Evolutionary conservation across 805 yeast species (phyloP).

Genomic region (Kodamaea neixiangensis): DNA sequence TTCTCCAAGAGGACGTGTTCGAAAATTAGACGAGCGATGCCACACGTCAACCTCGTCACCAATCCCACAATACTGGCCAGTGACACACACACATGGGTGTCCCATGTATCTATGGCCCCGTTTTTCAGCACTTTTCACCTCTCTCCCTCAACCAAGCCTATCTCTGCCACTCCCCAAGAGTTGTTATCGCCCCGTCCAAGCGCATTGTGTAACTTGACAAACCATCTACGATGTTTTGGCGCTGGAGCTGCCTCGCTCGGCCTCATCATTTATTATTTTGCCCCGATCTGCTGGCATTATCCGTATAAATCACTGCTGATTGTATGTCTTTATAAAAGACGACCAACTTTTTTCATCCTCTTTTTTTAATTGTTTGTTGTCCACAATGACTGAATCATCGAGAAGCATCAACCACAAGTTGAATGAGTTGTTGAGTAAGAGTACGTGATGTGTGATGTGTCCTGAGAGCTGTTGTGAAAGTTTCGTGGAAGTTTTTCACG

Average conservation of each 20-base stretch:
- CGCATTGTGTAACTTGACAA: constrained; percentile 3
- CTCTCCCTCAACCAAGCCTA: background rate
- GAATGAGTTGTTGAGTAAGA: constrained; percentile 43
- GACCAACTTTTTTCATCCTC: background rate
- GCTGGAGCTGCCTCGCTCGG: constrained; percentile 3
- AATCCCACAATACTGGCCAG: background rate
- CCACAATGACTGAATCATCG: constrained; percentile 40
- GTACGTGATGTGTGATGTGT: constrained; percentile 20
- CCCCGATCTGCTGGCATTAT: constrained; percentile 6
- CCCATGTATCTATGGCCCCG: background rate
- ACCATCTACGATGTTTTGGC: constrained; percentile 3
- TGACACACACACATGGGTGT: background rate
- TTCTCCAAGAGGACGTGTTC: constrained; percentile 2
- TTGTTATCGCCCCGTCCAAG: background rate
- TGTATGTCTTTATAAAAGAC: background rate
- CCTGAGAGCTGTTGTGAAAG: background rate
- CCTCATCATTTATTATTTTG: constrained; percentile 3
- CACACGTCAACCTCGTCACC: background rate
- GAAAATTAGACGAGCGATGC: background rate
- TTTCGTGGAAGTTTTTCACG: background rate
- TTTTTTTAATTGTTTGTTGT: constrained; percentile 1
- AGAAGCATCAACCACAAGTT: constrained; percentile 46
- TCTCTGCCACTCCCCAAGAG: background rate
- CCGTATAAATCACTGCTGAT: background rate
- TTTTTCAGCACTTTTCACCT: background rate